A percentile compares a stretch with the other conserved stretches of the same genome.
Evolutionary conservation across 1,139 yeast genomes (phyloP).

Genomic region (Suzukiozyma palmioleophila): DNA sequence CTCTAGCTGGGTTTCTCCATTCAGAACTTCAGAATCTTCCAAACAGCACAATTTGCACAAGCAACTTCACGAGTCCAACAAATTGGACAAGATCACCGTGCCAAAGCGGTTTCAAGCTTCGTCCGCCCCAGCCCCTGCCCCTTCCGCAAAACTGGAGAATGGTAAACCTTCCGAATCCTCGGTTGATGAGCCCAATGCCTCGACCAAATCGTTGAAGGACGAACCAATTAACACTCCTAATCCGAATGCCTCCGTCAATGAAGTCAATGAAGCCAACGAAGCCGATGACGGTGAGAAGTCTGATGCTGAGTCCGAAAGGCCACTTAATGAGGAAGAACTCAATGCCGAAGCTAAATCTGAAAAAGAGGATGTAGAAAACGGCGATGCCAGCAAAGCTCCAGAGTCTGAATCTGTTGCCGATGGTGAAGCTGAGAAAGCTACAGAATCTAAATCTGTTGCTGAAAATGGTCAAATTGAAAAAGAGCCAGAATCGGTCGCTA

Average conservation of each 20-base stretch:
- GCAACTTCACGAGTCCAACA: conserved; percentile 34
- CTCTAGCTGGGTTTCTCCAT: conserved; percentile 50
- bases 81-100: conserved; percentile 31
- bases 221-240: conserved; percentile 12
- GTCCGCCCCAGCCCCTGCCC: conserved; percentile 38
- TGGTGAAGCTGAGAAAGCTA: conserved; percentile 7
- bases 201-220: conserved; percentile 9
- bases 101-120: conserved; percentile 26
- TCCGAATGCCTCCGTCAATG: conserved; percentile 8
- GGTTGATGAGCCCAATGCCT: conserved; percentile 9
- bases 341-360: conserved; percentile 13
- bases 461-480: conserved; percentile 1
- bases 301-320: conserved; percentile 9
- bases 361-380: conserved; percentile 9
- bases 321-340: conserved; percentile 13
- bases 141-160: conserved; percentile 20
- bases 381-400: conserved; percentile 8
- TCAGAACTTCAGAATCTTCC: conserved; percentile 28
- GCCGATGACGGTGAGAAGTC: conserved; percentile 7
- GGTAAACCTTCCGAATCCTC: conserved; percentile 12
- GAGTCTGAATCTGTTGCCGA: conserved; percentile 9
- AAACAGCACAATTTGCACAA: conserved; percentile 25
- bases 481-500: conserved; percentile 2
- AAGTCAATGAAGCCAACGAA: conserved; percentile 8
- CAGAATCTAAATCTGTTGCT: conserved; percentile 3